phyloP scores from a whole-genome alignment of 2,329 filamentous ascomycete genomes.

The Periconia sp. region DNA sequence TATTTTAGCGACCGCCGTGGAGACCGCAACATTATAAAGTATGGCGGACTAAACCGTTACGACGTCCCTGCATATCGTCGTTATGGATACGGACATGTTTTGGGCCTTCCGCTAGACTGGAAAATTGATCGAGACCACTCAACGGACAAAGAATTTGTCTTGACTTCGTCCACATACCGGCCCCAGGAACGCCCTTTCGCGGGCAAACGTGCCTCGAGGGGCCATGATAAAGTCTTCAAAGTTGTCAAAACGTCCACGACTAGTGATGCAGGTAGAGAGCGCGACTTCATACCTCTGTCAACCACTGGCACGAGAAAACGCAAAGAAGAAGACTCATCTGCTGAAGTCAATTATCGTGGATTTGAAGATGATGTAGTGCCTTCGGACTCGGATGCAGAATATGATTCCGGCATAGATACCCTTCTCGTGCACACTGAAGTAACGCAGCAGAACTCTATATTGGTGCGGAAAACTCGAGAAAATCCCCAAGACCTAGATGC shows the following conservation, averaged over 20 bases:
- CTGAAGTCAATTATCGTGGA: constrained; percentile 43
- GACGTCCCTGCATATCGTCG: constrained; percentile 75
- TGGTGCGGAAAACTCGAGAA: constrained; percentile 69
- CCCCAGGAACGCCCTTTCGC: constrained; percentile 56
- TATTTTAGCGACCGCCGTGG: constrained; percentile 69
- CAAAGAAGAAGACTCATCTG: constrained; percentile 19
- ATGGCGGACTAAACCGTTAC: constrained; percentile 75
- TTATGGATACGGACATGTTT: constrained; percentile 69
- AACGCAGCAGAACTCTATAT: constrained; percentile 63
- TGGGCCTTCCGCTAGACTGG: constrained; percentile 68
- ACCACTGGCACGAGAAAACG: constrained; percentile 27
- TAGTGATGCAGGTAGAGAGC: too few relatives aligned
- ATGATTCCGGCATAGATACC: constrained; percentile 30
- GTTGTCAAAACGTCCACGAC: constrained; percentile 3
- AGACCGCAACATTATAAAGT: constrained; percentile 76
- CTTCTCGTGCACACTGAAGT: constrained; percentile 28
- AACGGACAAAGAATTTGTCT: constrained; percentile 55
- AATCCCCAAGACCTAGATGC: constrained; percentile 70
- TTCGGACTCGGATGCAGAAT: constrained; percentile 46
- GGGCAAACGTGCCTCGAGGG: constrained; percentile 23
- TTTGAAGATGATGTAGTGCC: constrained; percentile 34
- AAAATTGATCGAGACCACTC: constrained; percentile 71
- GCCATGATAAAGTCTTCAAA: constrained; percentile 36
- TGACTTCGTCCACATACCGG: constrained; percentile 43
- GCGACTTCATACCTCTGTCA: constrained; percentile 42